A percentile compares a stretch with the other conserved stretches of the same genome.
These are phyloP conservation scores for Crithidia expoeki DNA, from an alignment of 208 protist species.

Conservation along the genomic window DNA sequence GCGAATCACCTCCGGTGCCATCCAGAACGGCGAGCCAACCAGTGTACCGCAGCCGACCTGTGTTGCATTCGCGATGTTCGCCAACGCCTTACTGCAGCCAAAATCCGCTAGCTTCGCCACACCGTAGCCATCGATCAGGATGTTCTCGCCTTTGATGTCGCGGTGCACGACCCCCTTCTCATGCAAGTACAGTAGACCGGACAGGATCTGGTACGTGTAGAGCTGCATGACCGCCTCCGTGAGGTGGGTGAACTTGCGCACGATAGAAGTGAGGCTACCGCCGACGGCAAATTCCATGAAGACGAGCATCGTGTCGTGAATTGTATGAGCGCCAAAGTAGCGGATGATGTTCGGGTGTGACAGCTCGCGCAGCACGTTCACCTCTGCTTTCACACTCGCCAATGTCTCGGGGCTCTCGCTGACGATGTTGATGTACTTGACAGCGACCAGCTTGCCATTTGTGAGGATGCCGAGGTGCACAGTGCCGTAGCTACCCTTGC, in stretches of 20 bases:
- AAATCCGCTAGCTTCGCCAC: constrained; percentile 92
- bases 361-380: constrained; percentile 76
- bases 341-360: constrained; percentile 87
- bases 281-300: constrained; percentile 93
- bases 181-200: constrained; percentile 88
- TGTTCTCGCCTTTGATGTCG: constrained; percentile 93
- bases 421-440: constrained; percentile 69
- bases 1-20: constrained; percentile 89
- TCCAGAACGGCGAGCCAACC: constrained; percentile 86
- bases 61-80: constrained; percentile 57
- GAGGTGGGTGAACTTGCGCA: constrained; percentile 74
- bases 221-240: constrained; percentile 78
- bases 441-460: constrained; percentile 61
- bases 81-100: constrained; percentile 80
- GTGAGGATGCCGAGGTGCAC: constrained; percentile 68
- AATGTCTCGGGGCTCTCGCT: constrained; percentile 56
- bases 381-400: constrained; percentile 61
- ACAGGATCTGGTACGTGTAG: constrained; percentile 80
- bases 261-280: constrained; percentile 80
- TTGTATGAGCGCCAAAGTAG: constrained; percentile 78
- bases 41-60: constrained; percentile 72
- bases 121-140: constrained; percentile 85
- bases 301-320: constrained; percentile 76
- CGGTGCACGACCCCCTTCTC: constrained; percentile 88
- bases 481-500: constrained; percentile 74